These are phyloP conservation scores for Fusarium verrucosum DNA, from an alignment of 2,329 filamentous ascomycete species.

Conservation along the genomic window DNA sequence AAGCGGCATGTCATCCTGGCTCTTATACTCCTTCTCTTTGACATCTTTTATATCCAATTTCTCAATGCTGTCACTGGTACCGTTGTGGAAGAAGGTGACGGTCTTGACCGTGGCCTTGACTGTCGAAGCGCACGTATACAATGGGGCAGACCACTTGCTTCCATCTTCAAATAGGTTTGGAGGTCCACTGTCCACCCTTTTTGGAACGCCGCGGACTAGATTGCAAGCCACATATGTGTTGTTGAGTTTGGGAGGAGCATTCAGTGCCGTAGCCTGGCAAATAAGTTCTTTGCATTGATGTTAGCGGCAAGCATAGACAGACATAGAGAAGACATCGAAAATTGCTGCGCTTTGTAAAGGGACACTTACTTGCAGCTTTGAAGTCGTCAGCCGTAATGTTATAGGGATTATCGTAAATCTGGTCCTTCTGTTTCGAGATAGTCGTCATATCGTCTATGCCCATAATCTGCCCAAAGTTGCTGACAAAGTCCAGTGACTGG, in stretches of 20 bases:
- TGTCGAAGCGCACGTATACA: constrained; percentile 56
- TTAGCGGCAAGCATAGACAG: background rate
- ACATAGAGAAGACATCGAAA: too few species aligned
- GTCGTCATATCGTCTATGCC: constrained; percentile 1
- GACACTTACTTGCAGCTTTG: background rate
- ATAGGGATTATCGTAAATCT: background rate
- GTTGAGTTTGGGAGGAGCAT: constrained; percentile 11
- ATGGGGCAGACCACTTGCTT: constrained; percentile 53
- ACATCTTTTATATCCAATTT: constrained; percentile 49
- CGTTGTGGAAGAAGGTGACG: constrained; percentile 55
- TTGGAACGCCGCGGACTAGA: constrained; percentile 52
- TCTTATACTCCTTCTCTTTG: constrained; percentile 49
- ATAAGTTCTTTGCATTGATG: background rate
- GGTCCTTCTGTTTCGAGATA: background rate
- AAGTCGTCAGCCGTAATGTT: background rate
- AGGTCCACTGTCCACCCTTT: constrained; percentile 47
- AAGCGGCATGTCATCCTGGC: constrained; percentile 45
- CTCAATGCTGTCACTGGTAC: constrained; percentile 47
- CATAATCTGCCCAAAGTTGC: constrained; percentile 9
- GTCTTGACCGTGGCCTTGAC: constrained; percentile 57
- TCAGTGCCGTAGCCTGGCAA: background rate
- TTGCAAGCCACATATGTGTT: constrained; percentile 28
- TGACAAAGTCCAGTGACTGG: constrained; percentile 9
- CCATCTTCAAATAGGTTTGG: constrained; percentile 52
- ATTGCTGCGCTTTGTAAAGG: too few species aligned